Conservation (phyloP, 305 asterid genomes). For the Withania somnifera region DNA sequence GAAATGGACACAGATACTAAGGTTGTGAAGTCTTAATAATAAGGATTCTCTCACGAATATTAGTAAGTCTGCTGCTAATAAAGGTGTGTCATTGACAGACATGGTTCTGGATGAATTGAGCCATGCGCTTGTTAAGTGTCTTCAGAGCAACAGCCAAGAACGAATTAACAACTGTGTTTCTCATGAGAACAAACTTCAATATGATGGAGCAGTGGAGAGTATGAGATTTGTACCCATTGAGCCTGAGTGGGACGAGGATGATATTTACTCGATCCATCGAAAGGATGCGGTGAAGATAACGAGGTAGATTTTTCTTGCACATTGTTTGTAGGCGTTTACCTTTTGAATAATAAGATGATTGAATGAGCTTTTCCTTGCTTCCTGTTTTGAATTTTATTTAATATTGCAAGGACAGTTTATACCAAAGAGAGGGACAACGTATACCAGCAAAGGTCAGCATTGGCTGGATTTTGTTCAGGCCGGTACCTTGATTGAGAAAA, state of each 20-base stretch:
- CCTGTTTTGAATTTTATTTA: neutral
- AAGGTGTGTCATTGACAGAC: conserved; percentile 9
- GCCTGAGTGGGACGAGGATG: conserved; percentile 81
- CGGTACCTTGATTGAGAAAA: too few relatives aligned
- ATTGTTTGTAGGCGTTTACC: neutral
- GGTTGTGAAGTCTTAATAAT: conserved; percentile 1
- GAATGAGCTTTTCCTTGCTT: neutral
- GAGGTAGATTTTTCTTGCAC: conserved; percentile 33
- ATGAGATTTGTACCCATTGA: conserved; percentile 34
- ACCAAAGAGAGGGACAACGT: neutral
- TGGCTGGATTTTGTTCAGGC: too few relatives aligned
- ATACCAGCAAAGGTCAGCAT: neutral
- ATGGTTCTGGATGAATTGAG: conserved; percentile 9
- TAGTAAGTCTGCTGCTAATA: conserved; percentile 6
- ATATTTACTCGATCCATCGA: conserved; percentile 51
- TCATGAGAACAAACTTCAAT: conserved; percentile 2
- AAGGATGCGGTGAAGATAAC: conserved; percentile 61
- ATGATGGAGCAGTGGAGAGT: conserved; percentile 15
- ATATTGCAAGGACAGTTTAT: neutral
- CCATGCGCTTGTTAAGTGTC: neutral
- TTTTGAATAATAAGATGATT: neutral
- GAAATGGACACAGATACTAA: conserved; percentile 6
- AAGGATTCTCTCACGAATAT: neutral
- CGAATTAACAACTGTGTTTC: conserved; percentile 1
- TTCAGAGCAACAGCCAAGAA: conserved; percentile 1